These are phyloP conservation scores for Sordariomycetes sp. DNA, from an alignment of 2,329 filamentous ascomycete genomes.

Conservation along the genomic window DNA sequence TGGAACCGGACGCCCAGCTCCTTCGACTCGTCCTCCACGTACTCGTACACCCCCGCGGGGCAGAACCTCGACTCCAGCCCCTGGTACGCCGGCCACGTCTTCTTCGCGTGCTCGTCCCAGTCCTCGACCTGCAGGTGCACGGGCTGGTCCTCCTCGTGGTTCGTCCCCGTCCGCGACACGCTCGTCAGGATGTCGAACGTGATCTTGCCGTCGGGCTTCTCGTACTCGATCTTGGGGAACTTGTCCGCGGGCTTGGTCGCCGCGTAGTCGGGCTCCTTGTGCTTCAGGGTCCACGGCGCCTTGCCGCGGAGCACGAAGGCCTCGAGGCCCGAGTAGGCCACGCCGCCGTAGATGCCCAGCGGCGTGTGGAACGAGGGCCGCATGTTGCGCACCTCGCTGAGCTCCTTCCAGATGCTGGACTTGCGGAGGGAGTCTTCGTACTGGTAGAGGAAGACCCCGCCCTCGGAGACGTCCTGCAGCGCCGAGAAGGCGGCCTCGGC, in stretches of 20 bases:
- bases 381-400: conserved; percentile 95
- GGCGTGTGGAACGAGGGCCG: conserved; percentile 86
- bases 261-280: conserved; percentile 66
- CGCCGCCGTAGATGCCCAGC: conserved; percentile 78
- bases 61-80: conserved; percentile 95
- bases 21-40: conserved; percentile 85
- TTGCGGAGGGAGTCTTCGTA: conserved; percentile 85
- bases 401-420: conserved; percentile 85
- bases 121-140: conserved; percentile 92
- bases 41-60: conserved; percentile 95
- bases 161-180: conserved; percentile 89
- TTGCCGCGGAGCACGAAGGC: conserved; percentile 78
- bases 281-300: conserved; percentile 84
- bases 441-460: conserved; percentile 82
- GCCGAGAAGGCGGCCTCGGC: conserved; percentile 83
- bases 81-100: conserved; percentile 79
- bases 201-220: conserved; percentile 91
- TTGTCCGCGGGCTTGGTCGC: conserved; percentile 71
- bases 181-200: conserved; percentile 94
- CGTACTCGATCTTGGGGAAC: conserved; percentile 85
- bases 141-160: conserved; percentile 97
- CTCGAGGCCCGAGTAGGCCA: conserved; percentile 88
- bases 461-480: conserved; percentile 45
- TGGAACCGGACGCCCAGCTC: conserved; percentile 87
- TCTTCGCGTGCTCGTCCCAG: conserved; percentile 80